A percentile compares a stretch with the other conserved stretches of the same genome.
phyloP scores from a whole-genome alignment of 768 basidiomycete species.

The Dioszegia hungarica region DNA sequence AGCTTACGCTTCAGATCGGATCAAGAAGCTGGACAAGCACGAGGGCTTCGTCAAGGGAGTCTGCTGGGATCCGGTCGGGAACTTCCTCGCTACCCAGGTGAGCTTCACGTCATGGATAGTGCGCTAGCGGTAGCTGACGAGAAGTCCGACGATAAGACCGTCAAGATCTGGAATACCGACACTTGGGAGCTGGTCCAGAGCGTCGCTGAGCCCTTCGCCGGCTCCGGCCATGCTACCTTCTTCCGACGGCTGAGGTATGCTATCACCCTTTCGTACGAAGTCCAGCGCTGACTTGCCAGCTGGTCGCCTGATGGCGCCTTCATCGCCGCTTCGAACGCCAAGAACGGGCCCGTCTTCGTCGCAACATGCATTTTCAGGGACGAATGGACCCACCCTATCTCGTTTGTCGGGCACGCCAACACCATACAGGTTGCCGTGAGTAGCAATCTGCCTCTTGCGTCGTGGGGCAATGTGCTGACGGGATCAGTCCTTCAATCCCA shows the following conservation, averaged over 20 bases:
- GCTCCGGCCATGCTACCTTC: constrained; percentile 91
- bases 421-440: constrained; percentile 91
- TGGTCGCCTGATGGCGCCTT: constrained; percentile 99
- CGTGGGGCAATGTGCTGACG: not conserved
- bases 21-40: constrained; percentile 79
- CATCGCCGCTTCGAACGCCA: constrained; percentile 94
- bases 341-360: constrained; percentile 96
- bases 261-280: not conserved
- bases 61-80: constrained; percentile 97
- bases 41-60: constrained; percentile 98
- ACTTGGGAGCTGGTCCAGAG: constrained; percentile 84
- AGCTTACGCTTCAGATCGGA: constrained; percentile 58
- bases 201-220: constrained; percentile 83
- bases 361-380: constrained; percentile 88
- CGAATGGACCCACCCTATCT: constrained; percentile 80
- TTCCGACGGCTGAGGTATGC: constrained; percentile 78
- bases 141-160: constrained; percentile 90
- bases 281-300: constrained; percentile 51
- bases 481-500: constrained; percentile 78
- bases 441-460: constrained; percentile 10
- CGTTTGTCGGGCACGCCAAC: constrained; percentile 93
- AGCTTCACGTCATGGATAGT: constrained; percentile 2
- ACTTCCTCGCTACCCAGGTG: constrained; percentile 82
- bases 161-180: constrained; percentile 92
- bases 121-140: not conserved